Evolutionary conservation across 805 yeast genomes (phyloP).

Genomic region (Torulaspora franciscae): DNA sequence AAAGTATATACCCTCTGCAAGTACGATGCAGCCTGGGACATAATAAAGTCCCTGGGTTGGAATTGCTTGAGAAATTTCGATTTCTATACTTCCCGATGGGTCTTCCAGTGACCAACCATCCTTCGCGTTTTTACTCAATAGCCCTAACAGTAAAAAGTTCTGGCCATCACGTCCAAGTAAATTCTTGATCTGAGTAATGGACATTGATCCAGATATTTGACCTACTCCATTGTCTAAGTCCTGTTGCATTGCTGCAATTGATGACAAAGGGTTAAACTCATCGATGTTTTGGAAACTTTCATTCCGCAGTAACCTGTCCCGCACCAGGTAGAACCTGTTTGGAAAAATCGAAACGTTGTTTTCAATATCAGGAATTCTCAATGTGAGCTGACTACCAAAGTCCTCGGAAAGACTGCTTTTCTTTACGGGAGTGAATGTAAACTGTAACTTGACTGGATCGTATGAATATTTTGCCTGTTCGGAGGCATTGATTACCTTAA

Average conservation of each 20-base stretch:
- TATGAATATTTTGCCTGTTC: constrained; percentile 62
- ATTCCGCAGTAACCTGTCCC: constrained; percentile 70
- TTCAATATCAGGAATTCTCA: constrained; percentile 27
- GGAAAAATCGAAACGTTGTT: constrained; percentile 42
- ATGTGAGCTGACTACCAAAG: constrained; percentile 8
- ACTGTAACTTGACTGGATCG: constrained; percentile 58
- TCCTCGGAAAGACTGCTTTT: constrained; percentile 13
- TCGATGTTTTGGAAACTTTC: constrained; percentile 55
- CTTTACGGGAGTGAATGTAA: constrained; percentile 36
- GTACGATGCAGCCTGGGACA: constrained; percentile 67
- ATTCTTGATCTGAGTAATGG: constrained; percentile 73
- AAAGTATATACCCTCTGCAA: constrained; percentile 82
- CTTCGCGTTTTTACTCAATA: constrained; percentile 54
- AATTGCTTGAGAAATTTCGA: constrained; percentile 58
- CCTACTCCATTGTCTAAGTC: constrained; percentile 15
- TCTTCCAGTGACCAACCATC: constrained; percentile 81
- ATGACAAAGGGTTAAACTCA: constrained; percentile 35
- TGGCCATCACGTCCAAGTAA: constrained; percentile 79
- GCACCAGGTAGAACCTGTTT: constrained; percentile 55
- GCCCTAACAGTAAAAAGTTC: constrained; percentile 72
- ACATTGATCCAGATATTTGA: constrained; percentile 19
- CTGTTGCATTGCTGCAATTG: constrained; percentile 27
- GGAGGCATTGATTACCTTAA: constrained; percentile 57
- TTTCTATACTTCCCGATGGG: constrained; percentile 63
- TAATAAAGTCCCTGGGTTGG: constrained; percentile 63